Evolutionary conservation across 1,139 yeast species (phyloP).

Genomic region (Sugiyamaella japonica): DNA sequence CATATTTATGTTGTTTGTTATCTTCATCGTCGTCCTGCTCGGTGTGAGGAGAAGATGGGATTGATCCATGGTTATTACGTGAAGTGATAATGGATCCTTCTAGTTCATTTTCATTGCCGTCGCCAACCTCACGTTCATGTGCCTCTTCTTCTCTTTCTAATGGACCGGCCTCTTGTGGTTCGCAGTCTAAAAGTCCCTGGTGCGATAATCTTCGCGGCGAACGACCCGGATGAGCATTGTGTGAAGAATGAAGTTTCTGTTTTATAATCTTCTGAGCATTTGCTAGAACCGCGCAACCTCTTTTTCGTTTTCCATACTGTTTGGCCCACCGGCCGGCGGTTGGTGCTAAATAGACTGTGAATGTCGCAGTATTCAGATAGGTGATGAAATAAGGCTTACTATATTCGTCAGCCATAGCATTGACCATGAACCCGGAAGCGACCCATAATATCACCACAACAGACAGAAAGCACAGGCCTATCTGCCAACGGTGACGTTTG

Average conservation of each 20-base stretch:
- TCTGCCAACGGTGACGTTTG: conserved; percentile 52
- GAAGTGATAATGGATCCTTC: background rate
- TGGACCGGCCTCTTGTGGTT: background rate
- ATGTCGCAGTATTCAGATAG: conserved; percentile 84
- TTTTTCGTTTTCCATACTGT: background rate
- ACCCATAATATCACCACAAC: conserved; percentile 88
- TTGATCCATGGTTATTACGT: conserved; percentile 11
- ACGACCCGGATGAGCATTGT: background rate
- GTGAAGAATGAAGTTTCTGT: background rate
- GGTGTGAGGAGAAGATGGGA: conserved; percentile 11
- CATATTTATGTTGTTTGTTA: background rate
- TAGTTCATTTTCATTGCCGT: conserved; percentile 3
- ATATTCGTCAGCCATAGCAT: conserved; percentile 60
- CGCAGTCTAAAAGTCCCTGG: conserved; percentile 7
- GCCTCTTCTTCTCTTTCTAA: conserved; percentile 5
- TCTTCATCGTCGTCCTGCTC: conserved; percentile 7
- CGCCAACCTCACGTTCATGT: conserved; percentile 1
- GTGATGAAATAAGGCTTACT: conserved; percentile 94
- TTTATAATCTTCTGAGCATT: background rate
- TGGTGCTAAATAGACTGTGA: conserved; percentile 74
- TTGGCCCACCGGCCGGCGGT: conserved; percentile 27
- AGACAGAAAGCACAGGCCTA: conserved; percentile 70
- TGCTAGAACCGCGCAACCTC: background rate
- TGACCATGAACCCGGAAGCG: conserved; percentile 75
- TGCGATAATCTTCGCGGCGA: background rate